Evolutionary conservation across 495 filamentous ascomycete species (phyloP), one percentile per base, ranked within the genome.

Genomic region (Cudoniella acicularis): DNA sequence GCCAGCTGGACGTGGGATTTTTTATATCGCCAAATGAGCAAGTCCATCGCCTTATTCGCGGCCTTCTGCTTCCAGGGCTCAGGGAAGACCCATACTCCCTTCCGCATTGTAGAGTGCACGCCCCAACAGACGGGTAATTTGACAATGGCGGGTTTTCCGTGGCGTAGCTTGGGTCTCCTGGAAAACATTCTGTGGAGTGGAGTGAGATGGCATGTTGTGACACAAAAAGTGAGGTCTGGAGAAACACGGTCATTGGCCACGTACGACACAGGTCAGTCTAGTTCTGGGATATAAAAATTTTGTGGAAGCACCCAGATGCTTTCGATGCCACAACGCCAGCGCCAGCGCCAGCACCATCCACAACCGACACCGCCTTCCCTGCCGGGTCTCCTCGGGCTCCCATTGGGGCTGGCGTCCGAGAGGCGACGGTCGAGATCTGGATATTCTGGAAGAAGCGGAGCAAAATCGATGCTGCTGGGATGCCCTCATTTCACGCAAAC

Each of bases 171-270:
- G 22, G 47, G 27, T 30, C 30, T 53, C 22, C 24, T 27, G 21
- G 18, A 16, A 20, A 10, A 17, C 8, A 56, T 22, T 23, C 20
- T 21, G 9, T 20, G 25, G 30, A 26, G 56, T 59, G 56, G 56
- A 59, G 56, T 45, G 49, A 53, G 49, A 45, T 50, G n/a, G n/a
- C n/a, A n/a, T 50, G 54, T 48, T 23, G 56, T 59, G 56, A 53
- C 56, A 52, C 49, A 59, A 52, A 24, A 22, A 6, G 20, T 50
- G 48, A 50, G 48, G 48, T 50, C 48, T 8, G 21, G 23, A 50
- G 48, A 50, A 50, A 50, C 23, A 10, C 9, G 10, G 3, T n/a
- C 23, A 50, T 26, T 50, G 48, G 48, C 11, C 27, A 13, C 13
- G 36, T 24, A 13, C 18, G 26, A 36, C 18, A 47, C 27, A 10